Conservation (phyloP, 345 rosid genomes). For the Euphorbia lathyris region DNA sequence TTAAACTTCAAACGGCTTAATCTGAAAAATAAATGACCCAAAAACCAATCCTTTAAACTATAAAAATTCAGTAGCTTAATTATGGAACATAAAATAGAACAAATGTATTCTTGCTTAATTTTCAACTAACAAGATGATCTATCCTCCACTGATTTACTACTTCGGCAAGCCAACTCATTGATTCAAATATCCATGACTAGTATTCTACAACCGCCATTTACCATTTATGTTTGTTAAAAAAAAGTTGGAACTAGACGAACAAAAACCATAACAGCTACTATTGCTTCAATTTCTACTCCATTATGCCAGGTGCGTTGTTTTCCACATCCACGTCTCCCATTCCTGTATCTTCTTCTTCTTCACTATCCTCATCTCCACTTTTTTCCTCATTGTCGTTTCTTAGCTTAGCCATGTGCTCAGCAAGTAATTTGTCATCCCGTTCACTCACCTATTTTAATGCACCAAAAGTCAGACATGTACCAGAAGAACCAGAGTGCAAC, state of each 20-base stretch:
- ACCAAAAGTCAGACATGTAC: constrained; percentile 14
- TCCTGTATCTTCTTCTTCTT: constrained; percentile 80
- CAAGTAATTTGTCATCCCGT: constrained; percentile 86
- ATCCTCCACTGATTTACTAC: constrained; percentile 15
- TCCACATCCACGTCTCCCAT: constrained; percentile 88
- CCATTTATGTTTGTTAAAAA: background rate
- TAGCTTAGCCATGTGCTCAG: constrained; percentile 96
- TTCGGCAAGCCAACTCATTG: constrained; percentile 16
- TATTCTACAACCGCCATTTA: constrained; percentile 15
- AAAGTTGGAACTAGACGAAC: background rate
- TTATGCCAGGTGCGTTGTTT: constrained; percentile 47
- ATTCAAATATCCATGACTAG: background rate
- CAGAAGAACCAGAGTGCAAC: background rate
- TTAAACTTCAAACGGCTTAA: too few species aligned
- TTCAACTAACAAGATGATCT: background rate
- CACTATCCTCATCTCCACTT: constrained; percentile 94
- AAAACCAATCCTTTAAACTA: too few species aligned
- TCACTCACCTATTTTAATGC: constrained; percentile 79
- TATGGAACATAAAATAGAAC: too few species aligned
- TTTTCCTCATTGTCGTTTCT: constrained; percentile 75
- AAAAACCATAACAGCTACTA: background rate
- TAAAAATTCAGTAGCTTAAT: too few species aligned
- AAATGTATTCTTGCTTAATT: constrained; percentile 4
- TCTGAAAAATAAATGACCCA: too few species aligned
- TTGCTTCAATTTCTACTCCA: constrained; percentile 38